Evolutionary conservation across 2,329 filamentous ascomycete species (phyloP).

Genomic region (Chaetomium strumarium): DNA sequence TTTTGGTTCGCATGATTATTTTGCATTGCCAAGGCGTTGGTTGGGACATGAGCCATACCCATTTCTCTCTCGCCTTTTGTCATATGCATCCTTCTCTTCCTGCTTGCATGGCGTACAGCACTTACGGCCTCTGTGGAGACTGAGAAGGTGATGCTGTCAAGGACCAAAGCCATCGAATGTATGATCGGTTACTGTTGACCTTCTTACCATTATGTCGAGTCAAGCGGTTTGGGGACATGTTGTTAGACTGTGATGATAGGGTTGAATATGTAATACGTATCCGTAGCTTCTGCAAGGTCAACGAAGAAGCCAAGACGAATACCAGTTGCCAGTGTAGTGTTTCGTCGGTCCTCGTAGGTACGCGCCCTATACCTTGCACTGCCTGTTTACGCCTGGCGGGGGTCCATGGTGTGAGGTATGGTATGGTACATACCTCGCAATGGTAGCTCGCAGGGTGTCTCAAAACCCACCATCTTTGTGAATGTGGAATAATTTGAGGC

Average conservation of each 20-base stretch:
- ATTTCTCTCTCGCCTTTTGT: background rate
- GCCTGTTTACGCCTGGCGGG: too few species aligned
- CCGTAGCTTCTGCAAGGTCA: background rate
- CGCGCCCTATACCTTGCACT: too few species aligned
- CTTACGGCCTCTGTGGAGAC: background rate
- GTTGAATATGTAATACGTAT: background rate
- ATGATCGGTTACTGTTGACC: background rate
- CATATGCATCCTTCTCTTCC: background rate
- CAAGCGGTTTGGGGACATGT: background rate
- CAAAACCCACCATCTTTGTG: too few species aligned
- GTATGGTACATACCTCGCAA: too few species aligned
- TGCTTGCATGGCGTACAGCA: background rate
- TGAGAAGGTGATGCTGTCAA: background rate
- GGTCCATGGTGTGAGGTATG: too few species aligned
- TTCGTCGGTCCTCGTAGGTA: too few species aligned
- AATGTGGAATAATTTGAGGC: too few species aligned
- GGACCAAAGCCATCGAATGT: background rate
- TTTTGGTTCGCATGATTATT: conserved; percentile 1
- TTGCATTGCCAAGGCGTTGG: conserved; percentile 15
- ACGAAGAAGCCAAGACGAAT: too few species aligned
- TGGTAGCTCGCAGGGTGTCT: too few species aligned
- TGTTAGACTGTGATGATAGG: background rate
- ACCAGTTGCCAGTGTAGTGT: too few species aligned
- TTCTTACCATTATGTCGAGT: background rate
- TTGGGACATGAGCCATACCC: conserved; percentile 9